A percentile compares a stretch with the other conserved stretches of the same genome.
These are phyloP conservation scores for Dactylellina drechsleri DNA, from an alignment of 2,329 filamentous ascomycete species.

Conservation along the genomic window DNA sequence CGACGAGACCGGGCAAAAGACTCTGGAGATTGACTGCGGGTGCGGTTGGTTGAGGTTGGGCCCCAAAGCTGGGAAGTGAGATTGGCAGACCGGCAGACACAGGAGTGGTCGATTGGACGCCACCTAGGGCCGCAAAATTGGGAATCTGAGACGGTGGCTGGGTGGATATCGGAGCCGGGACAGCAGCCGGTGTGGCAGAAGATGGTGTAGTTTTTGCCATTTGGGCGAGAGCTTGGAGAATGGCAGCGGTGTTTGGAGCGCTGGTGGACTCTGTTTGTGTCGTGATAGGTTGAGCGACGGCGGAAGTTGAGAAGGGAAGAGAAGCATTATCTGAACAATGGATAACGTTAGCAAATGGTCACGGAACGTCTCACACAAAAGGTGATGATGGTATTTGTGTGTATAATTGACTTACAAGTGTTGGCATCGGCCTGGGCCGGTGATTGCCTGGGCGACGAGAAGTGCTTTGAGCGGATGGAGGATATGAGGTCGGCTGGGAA, in stretches of 20 bases:
- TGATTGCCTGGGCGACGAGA: conserved; percentile 43
- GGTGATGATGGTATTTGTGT: background rate
- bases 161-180: conserved; percentile 44
- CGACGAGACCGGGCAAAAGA: conserved; percentile 40
- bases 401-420: conserved; percentile 37
- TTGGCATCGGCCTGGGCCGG: conserved; percentile 38
- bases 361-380: background rate
- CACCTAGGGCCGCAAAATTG: conserved; percentile 35
- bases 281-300: conserved; percentile 60
- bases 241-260: conserved; percentile 71
- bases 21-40: conserved; percentile 31
- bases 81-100: conserved; percentile 57
- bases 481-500: conserved; percentile 82
- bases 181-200: conserved; percentile 61
- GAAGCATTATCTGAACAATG: conserved; percentile 32
- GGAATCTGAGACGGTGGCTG: conserved; percentile 32
- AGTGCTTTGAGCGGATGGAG: conserved; percentile 53
- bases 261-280: conserved; percentile 60
- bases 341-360: conserved; percentile 1
- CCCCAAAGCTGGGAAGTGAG: conserved; percentile 50
- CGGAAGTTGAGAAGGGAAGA: conserved; percentile 20
- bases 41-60: conserved; percentile 54
- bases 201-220: conserved; percentile 78
- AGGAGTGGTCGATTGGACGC: conserved; percentile 56
- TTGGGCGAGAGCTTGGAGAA: conserved; percentile 81